Conservation (phyloP, 805 yeast genomes). For the Metschnikowia matae region DNA sequence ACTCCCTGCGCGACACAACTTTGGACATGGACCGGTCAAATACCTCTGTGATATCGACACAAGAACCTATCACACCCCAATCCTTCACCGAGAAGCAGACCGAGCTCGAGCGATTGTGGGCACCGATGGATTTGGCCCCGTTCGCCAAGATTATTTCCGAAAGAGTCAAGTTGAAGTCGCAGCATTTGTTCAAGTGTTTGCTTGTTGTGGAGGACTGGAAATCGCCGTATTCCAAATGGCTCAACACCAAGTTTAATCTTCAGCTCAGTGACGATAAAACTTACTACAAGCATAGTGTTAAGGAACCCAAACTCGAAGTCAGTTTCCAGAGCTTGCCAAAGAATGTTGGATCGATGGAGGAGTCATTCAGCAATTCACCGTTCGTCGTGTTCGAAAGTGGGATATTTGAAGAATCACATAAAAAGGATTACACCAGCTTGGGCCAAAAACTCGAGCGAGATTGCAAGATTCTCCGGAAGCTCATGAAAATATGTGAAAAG, state of each 20-base stretch:
- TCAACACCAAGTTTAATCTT: constrained; percentile 41
- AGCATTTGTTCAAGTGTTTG: constrained; percentile 30
- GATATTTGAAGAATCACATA: constrained; percentile 21
- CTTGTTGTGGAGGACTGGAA: constrained; percentile 50
- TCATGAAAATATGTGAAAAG: constrained; percentile 30
- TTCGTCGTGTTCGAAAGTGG: constrained; percentile 55
- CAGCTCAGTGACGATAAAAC: constrained; percentile 24
- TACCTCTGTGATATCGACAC: background rate
- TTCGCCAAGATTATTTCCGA: constrained; percentile 29
- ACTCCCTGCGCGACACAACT: background rate
- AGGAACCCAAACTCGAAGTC: constrained; percentile 26
- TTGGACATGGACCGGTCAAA: background rate
- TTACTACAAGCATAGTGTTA: constrained; percentile 25
- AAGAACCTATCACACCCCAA: background rate
- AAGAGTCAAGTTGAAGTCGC: constrained; percentile 23
- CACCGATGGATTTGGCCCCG: constrained; percentile 38
- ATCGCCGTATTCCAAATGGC: constrained; percentile 46
- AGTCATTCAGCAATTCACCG: constrained; percentile 37
- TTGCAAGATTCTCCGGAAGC: constrained; percentile 29
- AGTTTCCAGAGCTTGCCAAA: constrained; percentile 41
- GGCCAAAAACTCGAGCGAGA: constrained; percentile 37
- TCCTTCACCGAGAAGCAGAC: constrained; percentile 25
- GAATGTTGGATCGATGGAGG: constrained; percentile 30
- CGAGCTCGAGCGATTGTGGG: constrained; percentile 44
- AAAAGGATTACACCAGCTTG: constrained; percentile 14